Base-by-base conservation (phyloP, 176 grass and related monocot species). In the Lolium multiflorum region DNA sequence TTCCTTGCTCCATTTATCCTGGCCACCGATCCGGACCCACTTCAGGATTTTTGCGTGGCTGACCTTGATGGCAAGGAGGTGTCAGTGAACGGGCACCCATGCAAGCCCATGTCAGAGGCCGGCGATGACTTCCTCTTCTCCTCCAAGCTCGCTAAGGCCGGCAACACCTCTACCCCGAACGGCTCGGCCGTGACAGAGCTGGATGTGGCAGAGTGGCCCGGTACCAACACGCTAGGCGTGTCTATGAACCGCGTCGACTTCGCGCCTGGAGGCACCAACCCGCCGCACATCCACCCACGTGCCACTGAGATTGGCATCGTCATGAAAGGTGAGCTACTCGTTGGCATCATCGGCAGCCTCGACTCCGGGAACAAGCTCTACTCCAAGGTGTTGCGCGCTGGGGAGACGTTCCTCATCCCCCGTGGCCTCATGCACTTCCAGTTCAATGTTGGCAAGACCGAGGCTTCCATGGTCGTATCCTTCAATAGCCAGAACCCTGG, bases 171-270 rank as follows among this genome's bases (percentile, higher is more conserved):
- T 41, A 89, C 74, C 81, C 76, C 78, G 5, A 91, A 89, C 44
- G 91, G 91, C 6, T 86, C 91, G 6, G 91, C 76, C 38, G 82
- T 91, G 9, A 90, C 87, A 8, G 3, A 82, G 41, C 79, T 84
- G 0, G 74, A 88, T 50, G 94, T 89, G 17, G 67, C 20, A 0
- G 54, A 60, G 41, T 96, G 90, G 85, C 87, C 94, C 6, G 94
- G 87, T 5, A 20, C 91, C 9, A 93, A 96, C 91, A 96, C 87
- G 1, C 78, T 93, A 0, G 94, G 89, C 25, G 22, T 96, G 16
- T 93, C 94, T 60, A 93, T 93, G 89, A 96, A 96, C 91, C 94
- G 91, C 9, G 89, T 96, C n/a, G 94, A 91, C 77, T 77, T 93
- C 68, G 89, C 86, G 0, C 59, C 74, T 0, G 94, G 91, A 0